Percentiles rank a stretch among this genome's conserved stretches.
Evolutionary conservation across 2,329 filamentous ascomycete species (phyloP).

Genomic region (Nigrograna mackinnonii): DNA sequence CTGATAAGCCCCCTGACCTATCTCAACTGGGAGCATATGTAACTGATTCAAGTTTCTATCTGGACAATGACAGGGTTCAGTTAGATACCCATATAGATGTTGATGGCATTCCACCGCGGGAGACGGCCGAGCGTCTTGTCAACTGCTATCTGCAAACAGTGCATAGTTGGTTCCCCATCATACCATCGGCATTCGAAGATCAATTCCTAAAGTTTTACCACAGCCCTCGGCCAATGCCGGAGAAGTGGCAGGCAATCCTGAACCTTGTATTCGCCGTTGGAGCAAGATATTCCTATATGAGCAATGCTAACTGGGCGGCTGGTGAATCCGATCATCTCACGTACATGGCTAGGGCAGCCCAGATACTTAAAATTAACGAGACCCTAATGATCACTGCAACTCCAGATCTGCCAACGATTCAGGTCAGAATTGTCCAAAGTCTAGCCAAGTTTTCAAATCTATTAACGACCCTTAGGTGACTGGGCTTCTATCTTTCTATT

Average conservation of each 20-base stretch:
- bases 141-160: slow-evolving; percentile 41
- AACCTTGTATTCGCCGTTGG: slow-evolving; percentile 49
- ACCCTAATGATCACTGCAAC: background rate
- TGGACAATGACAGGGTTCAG: slow-evolving; percentile 33
- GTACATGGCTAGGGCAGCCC: slow-evolving; percentile 39
- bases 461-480: slow-evolving; percentile 31
- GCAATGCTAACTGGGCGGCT: slow-evolving; percentile 26
- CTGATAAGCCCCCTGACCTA: no score
- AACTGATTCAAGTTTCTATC: slow-evolving; percentile 36
- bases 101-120: slow-evolving; percentile 31
- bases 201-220: slow-evolving; percentile 9
- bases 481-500: slow-evolving; percentile 43
- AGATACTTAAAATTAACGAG: slow-evolving; percentile 15
- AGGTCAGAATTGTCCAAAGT: background rate
- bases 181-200: slow-evolving; percentile 19
- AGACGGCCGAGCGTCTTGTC: slow-evolving; percentile 35
- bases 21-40: slow-evolving; percentile 5
- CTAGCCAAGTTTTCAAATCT: background rate
- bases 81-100: slow-evolving; percentile 28
- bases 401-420: background rate
- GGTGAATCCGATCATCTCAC: slow-evolving; percentile 38
- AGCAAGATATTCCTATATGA: slow-evolving; percentile 40
- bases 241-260: slow-evolving; percentile 40
- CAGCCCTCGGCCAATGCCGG: slow-evolving; percentile 12
- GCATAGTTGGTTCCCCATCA: slow-evolving; percentile 34